Conservation (phyloP, 2,329 filamentous ascomycete genomes). For the Exserohilum turcica region DNA sequence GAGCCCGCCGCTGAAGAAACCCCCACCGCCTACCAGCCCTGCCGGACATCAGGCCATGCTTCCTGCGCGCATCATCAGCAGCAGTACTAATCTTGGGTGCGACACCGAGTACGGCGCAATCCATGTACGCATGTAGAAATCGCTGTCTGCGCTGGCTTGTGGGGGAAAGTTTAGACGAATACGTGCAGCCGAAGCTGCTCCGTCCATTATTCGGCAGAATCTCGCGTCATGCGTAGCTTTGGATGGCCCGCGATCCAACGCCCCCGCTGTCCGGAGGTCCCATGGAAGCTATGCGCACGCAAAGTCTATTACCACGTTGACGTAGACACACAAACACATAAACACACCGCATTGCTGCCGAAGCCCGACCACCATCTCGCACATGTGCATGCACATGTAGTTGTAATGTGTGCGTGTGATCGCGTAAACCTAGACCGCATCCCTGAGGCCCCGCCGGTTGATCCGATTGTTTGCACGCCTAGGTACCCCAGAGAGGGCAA, state of each 20-base stretch:
- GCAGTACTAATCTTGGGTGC: slow-evolving; percentile 12
- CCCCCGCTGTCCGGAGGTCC: slow-evolving; percentile 1
- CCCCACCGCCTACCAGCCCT: not conserved
- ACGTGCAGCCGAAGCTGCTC: slow-evolving; percentile 20
- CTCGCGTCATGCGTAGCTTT: slow-evolving; percentile 9
- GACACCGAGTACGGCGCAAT: slow-evolving; percentile 1
- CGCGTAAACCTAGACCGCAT: slow-evolving; percentile 8
- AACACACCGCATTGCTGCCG: too few species aligned
- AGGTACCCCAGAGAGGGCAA: too few species aligned
- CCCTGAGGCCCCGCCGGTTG: too few species aligned
- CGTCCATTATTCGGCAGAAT: slow-evolving; percentile 5
- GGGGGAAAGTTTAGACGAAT: slow-evolving; percentile 18
- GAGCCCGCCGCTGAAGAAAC: not conserved
- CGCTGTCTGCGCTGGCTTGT: too few species aligned
- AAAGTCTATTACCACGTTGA: too few species aligned
- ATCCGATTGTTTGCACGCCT: too few species aligned
- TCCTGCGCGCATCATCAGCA: too few species aligned
- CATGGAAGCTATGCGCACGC: not conserved
- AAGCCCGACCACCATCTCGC: too few species aligned
- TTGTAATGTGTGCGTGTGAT: slow-evolving; percentile 20
- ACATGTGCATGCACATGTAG: slow-evolving; percentile 12
- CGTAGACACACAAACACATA: too few species aligned
- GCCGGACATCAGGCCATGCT: slow-evolving; percentile 9
- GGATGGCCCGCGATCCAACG: not conserved
- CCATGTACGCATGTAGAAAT: not conserved